Conservation (phyloP, 2,329 filamentous ascomycete genomes). For the Kalmusia sp. region DNA sequence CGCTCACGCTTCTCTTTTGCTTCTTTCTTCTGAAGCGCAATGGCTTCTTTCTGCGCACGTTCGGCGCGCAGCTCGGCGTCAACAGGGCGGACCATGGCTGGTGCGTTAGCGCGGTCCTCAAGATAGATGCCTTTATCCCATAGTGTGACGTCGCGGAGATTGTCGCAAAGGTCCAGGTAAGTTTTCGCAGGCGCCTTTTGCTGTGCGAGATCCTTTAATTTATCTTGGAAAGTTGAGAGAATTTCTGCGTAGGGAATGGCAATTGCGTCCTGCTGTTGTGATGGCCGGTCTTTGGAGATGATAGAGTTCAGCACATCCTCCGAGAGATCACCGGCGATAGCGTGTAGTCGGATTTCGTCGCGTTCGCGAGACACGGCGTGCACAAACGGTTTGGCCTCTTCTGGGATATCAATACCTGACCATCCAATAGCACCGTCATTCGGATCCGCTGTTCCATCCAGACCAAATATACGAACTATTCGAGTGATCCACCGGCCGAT, state of each 20-base stretch:
- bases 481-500: slow-evolving; percentile 81
- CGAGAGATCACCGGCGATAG: slow-evolving; percentile 54
- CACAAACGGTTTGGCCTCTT: slow-evolving; percentile 65
- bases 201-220: slow-evolving; percentile 62
- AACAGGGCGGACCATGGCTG: slow-evolving; percentile 77
- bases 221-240: slow-evolving; percentile 63
- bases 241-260: slow-evolving; percentile 57
- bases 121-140: slow-evolving; percentile 86
- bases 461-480: slow-evolving; percentile 83
- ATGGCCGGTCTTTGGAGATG: slow-evolving; percentile 41
- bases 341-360: slow-evolving; percentile 64
- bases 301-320: slow-evolving; percentile 45
- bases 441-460: slow-evolving; percentile 65
- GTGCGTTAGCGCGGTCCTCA: slow-evolving; percentile 75
- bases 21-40: slow-evolving; percentile 51
- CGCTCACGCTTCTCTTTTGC: slow-evolving; percentile 62
- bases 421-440: slow-evolving; percentile 63
- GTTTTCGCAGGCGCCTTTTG: slow-evolving; percentile 68
- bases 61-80: slow-evolving; percentile 62
- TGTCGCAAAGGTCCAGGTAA: slow-evolving; percentile 74
- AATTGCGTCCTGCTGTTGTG: slow-evolving; percentile 35
- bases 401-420: slow-evolving; percentile 69
- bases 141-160: slow-evolving; percentile 78
- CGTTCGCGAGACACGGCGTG: slow-evolving; percentile 64
- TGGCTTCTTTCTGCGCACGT: slow-evolving; percentile 61